These are phyloP conservation scores for Penicillium corylophilum DNA, from an alignment of 2,329 filamentous ascomycete species.

Conservation along the genomic window DNA sequence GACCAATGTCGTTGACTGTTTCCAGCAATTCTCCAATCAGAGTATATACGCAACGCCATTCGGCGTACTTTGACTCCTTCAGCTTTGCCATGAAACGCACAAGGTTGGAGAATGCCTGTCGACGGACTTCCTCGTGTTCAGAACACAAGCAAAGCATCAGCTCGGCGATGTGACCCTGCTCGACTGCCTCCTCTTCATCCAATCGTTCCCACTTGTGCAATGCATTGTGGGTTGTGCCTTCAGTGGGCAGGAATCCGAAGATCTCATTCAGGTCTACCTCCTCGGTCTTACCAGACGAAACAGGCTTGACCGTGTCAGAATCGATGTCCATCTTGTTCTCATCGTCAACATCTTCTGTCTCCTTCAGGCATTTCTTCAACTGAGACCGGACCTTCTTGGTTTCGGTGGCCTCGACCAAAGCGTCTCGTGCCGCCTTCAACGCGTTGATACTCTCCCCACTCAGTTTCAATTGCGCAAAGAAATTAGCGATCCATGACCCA, in stretches of 20 bases:
- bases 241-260: conserved; percentile 51
- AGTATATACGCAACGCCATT: conserved; percentile 75
- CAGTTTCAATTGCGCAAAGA: conserved; percentile 56
- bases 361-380: conserved; percentile 42
- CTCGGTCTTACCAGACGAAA: conserved; percentile 8
- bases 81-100: conserved; percentile 50
- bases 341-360: conserved; percentile 16
- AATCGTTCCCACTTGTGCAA: conserved; percentile 70
- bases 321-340: conserved; percentile 21
- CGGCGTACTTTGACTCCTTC: conserved; percentile 66
- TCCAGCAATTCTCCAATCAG: conserved; percentile 78
- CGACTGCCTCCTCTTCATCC: conserved; percentile 73
- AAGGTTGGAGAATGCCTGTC: conserved; percentile 60
- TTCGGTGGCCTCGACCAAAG: conserved; percentile 43
- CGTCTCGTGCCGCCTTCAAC: conserved; percentile 48
- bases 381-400: conserved; percentile 35
- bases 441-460: conserved; percentile 52
- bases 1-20: conserved; percentile 60
- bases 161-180: conserved; percentile 69
- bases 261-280: conserved; percentile 52
- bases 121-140: conserved; percentile 69
- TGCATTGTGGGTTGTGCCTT: conserved; percentile 44
- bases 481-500: conserved; percentile 58
- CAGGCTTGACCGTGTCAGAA: conserved; percentile 6
- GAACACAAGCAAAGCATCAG: conserved; percentile 77